Percentiles rank a stretch among this genome's conserved stretches.
phyloP scores from a whole-genome alignment of 2,329 filamentous ascomycete species.

The Talaromyces sp. region DNA sequence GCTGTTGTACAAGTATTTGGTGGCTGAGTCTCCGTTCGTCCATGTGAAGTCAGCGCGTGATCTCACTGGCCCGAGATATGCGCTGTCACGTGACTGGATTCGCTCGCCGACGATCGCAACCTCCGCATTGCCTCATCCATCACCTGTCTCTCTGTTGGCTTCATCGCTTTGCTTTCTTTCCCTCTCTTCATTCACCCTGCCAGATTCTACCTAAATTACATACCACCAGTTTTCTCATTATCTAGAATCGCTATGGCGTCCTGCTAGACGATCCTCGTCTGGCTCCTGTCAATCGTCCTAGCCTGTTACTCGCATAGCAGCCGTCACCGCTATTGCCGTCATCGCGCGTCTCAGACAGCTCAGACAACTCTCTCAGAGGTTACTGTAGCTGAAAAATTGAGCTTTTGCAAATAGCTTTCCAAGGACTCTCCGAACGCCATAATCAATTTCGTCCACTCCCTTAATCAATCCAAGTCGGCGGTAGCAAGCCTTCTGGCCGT shows the following conservation, averaged over 20 bases:
- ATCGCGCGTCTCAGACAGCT: constrained; percentile 26
- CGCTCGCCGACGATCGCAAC: constrained; percentile 22
- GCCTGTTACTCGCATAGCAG: constrained; percentile 40
- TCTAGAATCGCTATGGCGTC: constrained; percentile 18
- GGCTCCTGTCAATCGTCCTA: constrained; percentile 37
- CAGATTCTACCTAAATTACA: constrained; percentile 16
- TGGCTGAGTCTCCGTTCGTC: constrained; percentile 16
- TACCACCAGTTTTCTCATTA: background rate
- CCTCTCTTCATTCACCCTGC: constrained; percentile 15
- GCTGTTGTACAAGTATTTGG: constrained; percentile 18
- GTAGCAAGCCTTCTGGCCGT: background rate
- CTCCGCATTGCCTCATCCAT: constrained; percentile 17
- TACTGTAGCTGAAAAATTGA: background rate
- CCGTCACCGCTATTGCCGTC: constrained; percentile 38
- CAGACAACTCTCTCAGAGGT: background rate
- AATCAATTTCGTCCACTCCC: background rate
- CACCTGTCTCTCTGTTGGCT: constrained; percentile 10
- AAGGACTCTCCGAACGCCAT: background rate
- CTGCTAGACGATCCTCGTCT: constrained; percentile 44
- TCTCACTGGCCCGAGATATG: constrained; percentile 35
- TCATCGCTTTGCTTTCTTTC: constrained; percentile 14
- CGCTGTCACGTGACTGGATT: constrained; percentile 33
- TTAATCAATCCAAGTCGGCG: background rate
- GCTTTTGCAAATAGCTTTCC: background rate
- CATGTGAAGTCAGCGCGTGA: constrained; percentile 35